phyloP scores from a whole-genome alignment of 768 basidiomycete genomes.

The Cystofilobasidium ferigula region DNA sequence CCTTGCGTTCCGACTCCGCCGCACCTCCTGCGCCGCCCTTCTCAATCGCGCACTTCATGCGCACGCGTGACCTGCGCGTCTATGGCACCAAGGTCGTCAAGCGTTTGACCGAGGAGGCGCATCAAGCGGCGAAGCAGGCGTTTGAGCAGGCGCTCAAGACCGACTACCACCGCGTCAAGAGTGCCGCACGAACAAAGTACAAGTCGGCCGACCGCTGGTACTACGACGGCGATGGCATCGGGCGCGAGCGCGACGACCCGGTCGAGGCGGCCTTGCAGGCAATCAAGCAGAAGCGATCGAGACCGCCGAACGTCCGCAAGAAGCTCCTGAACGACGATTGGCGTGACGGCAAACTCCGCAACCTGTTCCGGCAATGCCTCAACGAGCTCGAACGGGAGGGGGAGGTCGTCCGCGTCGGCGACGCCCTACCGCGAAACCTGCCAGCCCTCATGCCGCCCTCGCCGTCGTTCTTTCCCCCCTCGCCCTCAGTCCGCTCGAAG shows the following conservation, averaged over 20 bases:
- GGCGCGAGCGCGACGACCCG: not conserved
- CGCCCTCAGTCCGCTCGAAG: not conserved
- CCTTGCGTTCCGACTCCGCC: not conserved
- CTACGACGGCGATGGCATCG: constrained; percentile 2
- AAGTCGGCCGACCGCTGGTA: not conserved
- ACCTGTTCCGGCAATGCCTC: not conserved
- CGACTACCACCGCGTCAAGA: not conserved
- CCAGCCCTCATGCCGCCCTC: too few species aligned
- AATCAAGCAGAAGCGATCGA: not conserved
- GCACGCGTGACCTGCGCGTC: not conserved
- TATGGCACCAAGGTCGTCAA: constrained; percentile 13
- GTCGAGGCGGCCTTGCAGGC: not conserved
- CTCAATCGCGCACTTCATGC: constrained; percentile 9
- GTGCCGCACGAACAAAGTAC: not conserved
- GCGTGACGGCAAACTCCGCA: not conserved
- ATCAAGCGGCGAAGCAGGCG: not conserved
- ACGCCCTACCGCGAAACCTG: too few species aligned
- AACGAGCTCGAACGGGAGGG: constrained; percentile 7
- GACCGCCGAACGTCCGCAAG: not conserved
- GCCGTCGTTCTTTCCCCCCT: not conserved
- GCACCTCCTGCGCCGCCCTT: constrained; percentile 6
- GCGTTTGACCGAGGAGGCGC: not conserved
- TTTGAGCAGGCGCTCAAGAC: not conserved
- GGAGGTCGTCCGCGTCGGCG: constrained; percentile 8
- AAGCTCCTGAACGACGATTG: not conserved